Percentiles rank a stretch among this genome's conserved stretches.
Conservation (phyloP, 768 basidiomycete species). For the Mycena filopes region DNA sequence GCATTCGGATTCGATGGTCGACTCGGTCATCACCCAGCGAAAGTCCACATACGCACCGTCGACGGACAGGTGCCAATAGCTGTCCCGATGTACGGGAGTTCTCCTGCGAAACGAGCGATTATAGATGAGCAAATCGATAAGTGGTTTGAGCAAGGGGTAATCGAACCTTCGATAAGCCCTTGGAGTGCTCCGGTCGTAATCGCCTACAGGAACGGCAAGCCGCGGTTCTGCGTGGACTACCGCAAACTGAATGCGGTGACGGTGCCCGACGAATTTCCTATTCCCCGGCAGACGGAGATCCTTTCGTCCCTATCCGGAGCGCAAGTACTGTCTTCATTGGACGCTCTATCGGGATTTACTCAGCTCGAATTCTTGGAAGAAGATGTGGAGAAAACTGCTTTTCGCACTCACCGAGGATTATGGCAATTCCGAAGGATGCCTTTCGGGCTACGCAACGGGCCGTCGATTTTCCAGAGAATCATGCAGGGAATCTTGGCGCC, state of each 20-base stretch:
- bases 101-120: not conserved
- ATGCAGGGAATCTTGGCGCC: not conserved
- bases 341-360: not conserved
- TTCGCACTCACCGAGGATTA: not conserved
- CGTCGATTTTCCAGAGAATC: not conserved
- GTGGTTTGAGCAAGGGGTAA: not conserved
- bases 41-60: not conserved
- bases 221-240: not conserved
- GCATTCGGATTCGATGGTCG: not conserved
- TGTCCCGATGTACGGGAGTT: not conserved
- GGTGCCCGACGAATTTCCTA: not conserved
- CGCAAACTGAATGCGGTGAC: not conserved
- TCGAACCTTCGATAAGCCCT: not conserved
- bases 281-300: not conserved
- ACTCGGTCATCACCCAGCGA: not conserved
- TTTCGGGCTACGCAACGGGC: not conserved
- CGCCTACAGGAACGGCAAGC: not conserved
- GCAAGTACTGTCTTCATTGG: not conserved
- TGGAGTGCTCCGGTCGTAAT: not conserved
- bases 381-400: not conserved
- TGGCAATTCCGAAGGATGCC: not conserved
- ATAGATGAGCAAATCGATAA: not conserved
- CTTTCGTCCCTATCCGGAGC: not conserved
- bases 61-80: not conserved
- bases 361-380: not conserved